phyloP scores from a whole-genome alignment of 352 stramenopile genomes.

The Globisporangium orthogonon region DNA sequence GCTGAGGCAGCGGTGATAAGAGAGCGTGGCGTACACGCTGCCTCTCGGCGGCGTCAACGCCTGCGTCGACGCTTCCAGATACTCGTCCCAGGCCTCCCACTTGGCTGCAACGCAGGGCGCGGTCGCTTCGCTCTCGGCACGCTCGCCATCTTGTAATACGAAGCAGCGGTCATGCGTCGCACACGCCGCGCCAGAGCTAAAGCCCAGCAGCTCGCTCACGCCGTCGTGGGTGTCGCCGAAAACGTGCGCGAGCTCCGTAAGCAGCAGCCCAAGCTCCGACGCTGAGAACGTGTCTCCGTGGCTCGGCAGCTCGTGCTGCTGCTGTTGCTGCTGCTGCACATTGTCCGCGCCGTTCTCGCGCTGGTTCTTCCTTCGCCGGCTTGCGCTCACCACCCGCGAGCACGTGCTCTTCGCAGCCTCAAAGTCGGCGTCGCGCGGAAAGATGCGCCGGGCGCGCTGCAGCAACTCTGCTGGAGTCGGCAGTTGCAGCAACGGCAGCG shows the following conservation, averaged over 20 bases:
- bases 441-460: constrained; percentile 3
- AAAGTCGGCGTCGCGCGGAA: constrained; percentile 15
- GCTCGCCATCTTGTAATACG: background rate
- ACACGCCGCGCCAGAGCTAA: constrained; percentile 2
- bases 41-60: background rate
- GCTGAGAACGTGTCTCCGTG: constrained; percentile 5
- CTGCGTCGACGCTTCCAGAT: constrained; percentile 7
- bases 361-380: background rate
- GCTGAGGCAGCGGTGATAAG: no score
- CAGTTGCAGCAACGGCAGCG: background rate
- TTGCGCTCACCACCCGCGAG: constrained; percentile 8
- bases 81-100: constrained; percentile 22
- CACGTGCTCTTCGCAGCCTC: constrained; percentile 17
- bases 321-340: background rate
- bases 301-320: no score
- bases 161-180: constrained; percentile 12
- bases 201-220: constrained; percentile 20
- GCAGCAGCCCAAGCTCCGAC: constrained; percentile 16
- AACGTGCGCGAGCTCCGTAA: constrained; percentile 17
- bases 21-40: background rate
- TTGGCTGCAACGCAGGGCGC: constrained; percentile 11
- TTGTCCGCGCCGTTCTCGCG: constrained; percentile 5
- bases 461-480: constrained; percentile 10
- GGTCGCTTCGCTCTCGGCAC: background rate
- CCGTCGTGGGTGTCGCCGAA: constrained; percentile 24